Evolutionary conservation across 179 eudicot species (phyloP), one percentile per base, ranked within the genome.

Genomic region (Beta lomatogona): DNA sequence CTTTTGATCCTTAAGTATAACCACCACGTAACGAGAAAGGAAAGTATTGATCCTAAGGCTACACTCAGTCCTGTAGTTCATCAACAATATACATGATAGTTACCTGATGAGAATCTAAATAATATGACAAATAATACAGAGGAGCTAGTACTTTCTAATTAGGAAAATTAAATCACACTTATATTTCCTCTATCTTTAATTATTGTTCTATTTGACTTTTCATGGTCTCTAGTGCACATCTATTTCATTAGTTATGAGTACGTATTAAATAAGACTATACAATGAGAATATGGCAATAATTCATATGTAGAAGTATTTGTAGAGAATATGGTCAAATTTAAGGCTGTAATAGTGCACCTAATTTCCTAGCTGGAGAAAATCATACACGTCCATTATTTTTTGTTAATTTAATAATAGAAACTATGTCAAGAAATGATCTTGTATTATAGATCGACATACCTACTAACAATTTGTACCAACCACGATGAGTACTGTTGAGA

Each of bases 1-100:
- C 75, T 83, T 73, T 75, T 84, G 31, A 81, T n/a, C 9, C 55
- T 50, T 67, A 36, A 61, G 76, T 65, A 70, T 14, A 70, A 41
- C 75, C 81, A 68, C 50, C 50, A 79, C 0, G 46, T 12, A 71
- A 14, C 45, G 12, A 73, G 21, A 5, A 50, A 53, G 7, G 50
- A 48, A 60, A 80, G 28, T 8, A 50, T 12, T 61, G 66, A 60
- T 59, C 82, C 77, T 3, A 80, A 21, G 48, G 69, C 12, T 61
- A 52, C 46, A 25, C 77, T 73, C 9, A 80, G 15, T 19, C 83
- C 74, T 74, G 55, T 52, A 75, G 6, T 73, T 83, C 13, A 16
- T 48, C 81, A 83, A 71, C 6, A 67, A 31, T 14, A 13, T 5
- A 14, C 50, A 36, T 41, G 16, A 68, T 41, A n/a, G 6, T 61